Conservation (phyloP, 495 filamentous ascomycete species). For the Pyronema domesticum region DNA sequence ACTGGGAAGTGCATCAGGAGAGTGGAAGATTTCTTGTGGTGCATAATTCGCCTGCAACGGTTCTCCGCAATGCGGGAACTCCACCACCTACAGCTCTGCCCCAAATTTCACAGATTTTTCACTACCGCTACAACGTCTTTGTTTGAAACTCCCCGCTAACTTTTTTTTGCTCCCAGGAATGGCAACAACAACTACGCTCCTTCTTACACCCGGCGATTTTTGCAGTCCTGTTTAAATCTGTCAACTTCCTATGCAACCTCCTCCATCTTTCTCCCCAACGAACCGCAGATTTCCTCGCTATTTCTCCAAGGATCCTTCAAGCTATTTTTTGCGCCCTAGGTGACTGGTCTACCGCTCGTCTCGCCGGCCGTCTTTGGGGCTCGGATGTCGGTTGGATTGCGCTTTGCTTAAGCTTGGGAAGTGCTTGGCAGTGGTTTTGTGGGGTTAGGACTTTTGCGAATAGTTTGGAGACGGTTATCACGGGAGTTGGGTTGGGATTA, state of each 20-base stretch:
- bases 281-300: constrained; percentile 46
- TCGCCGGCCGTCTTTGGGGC: constrained; percentile 60
- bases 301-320: constrained; percentile 58
- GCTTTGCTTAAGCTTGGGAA: constrained; percentile 55
- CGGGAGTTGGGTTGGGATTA: constrained; percentile 54
- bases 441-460: constrained; percentile 88
- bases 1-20: too few relatives aligned
- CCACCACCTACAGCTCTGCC: too few relatives aligned
- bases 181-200: constrained; percentile 74
- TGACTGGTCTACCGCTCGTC: constrained; percentile 80
- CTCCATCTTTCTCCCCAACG: constrained; percentile 32
- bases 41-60: too few relatives aligned
- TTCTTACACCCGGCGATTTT: constrained; percentile 83
- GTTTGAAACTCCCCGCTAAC: not conserved
- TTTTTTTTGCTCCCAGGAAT: constrained; percentile 47
- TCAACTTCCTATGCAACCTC: constrained; percentile 34
- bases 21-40: too few relatives aligned
- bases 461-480: constrained; percentile 76
- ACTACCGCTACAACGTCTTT: not conserved
- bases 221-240: constrained; percentile 51
- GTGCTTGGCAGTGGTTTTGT: constrained; percentile 94
- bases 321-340: constrained; percentile 56
- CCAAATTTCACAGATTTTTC: not conserved
- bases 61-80: too few relatives aligned
- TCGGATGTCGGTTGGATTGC: constrained; percentile 29